phyloP scores from a whole-genome alignment of 2,329 filamentous ascomycete species.

The Ophiocordyceps camponoti-rufipedis region DNA sequence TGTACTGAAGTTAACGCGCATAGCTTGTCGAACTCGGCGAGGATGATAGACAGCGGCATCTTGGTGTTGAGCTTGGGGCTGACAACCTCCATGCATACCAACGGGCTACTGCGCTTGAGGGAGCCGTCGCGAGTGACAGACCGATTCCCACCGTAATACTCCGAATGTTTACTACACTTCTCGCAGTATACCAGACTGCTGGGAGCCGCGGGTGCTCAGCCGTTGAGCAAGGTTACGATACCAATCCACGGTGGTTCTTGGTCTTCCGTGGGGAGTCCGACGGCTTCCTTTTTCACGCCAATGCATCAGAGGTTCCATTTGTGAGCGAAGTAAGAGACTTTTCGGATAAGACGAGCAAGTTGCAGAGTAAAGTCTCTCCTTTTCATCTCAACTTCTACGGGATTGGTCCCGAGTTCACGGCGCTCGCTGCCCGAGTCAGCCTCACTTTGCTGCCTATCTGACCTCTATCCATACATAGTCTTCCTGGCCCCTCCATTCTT shows the following conservation, averaged over 20 bases:
- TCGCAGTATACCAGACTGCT: slow-evolving; percentile 20
- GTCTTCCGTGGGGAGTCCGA: slow-evolving; percentile 17
- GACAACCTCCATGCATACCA: slow-evolving; percentile 22
- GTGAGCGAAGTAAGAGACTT: too few species aligned
- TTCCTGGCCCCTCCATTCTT: not conserved
- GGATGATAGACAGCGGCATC: slow-evolving; percentile 12
- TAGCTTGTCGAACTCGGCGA: slow-evolving; percentile 21
- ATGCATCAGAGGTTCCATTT: too few species aligned
- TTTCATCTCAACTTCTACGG: not conserved
- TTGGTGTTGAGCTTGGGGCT: slow-evolving; percentile 19
- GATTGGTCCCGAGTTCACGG: not conserved
- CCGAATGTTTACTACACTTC: slow-evolving; percentile 23
- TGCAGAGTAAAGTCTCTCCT: not conserved
- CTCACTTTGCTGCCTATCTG: not conserved
- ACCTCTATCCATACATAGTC: not conserved
- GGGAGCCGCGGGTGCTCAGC: slow-evolving; percentile 17
- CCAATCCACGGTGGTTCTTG: slow-evolving; percentile 19
- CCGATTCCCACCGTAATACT: slow-evolving; percentile 23
- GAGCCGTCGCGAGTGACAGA: slow-evolving; percentile 22
- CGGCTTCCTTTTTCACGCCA: slow-evolving; percentile 20
- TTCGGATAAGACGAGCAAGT: not conserved
- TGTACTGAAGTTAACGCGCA: slow-evolving; percentile 21
- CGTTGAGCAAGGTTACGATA: slow-evolving; percentile 20
- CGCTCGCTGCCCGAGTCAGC: not conserved
- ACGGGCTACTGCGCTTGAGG: slow-evolving; percentile 16